Conservation (phyloP, 495 filamentous ascomycete genomes). For the Xylaria flabelliformis region DNA sequence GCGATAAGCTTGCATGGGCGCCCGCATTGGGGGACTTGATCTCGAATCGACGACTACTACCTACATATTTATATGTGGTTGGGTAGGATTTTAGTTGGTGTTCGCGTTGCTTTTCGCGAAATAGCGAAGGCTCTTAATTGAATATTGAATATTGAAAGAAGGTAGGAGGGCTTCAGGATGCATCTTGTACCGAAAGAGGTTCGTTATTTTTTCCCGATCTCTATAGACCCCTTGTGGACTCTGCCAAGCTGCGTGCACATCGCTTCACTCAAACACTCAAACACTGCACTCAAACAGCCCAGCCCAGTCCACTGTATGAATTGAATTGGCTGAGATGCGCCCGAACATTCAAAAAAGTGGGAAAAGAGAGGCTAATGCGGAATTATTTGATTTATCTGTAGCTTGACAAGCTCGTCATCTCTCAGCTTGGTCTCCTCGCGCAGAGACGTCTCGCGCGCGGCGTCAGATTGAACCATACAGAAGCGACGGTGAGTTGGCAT, state of each 20-base stretch:
- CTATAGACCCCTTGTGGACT: neutral
- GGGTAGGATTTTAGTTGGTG: neutral
- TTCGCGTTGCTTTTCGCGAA: neutral
- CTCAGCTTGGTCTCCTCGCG: constrained; percentile 86
- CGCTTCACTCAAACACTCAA: no score
- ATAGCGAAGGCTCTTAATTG: neutral
- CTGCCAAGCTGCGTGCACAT: neutral
- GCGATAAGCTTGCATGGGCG: constrained; percentile 26
- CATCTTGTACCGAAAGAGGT: constrained; percentile 90
- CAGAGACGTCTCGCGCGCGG: constrained; percentile 90
- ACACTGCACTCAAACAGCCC: neutral
- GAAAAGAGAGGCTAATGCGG: neutral
- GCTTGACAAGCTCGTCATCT: constrained; percentile 96
- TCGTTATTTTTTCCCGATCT: constrained; percentile 36
- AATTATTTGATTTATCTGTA: constrained; percentile 42
- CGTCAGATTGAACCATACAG: constrained; percentile 87
- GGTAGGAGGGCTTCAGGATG: constrained; percentile 48
- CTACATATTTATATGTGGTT: constrained; percentile 2
- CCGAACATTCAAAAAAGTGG: neutral
- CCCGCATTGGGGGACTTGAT: neutral
- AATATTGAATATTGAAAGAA: neutral
- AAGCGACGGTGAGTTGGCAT: constrained; percentile 74
- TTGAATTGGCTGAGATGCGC: neutral
- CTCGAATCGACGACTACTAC: constrained; percentile 8
- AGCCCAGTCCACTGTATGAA: neutral